These are phyloP conservation scores for Cladophialophora psammophila DNA, from an alignment of 2,329 filamentous ascomycete genomes.

Conservation along the genomic window DNA sequence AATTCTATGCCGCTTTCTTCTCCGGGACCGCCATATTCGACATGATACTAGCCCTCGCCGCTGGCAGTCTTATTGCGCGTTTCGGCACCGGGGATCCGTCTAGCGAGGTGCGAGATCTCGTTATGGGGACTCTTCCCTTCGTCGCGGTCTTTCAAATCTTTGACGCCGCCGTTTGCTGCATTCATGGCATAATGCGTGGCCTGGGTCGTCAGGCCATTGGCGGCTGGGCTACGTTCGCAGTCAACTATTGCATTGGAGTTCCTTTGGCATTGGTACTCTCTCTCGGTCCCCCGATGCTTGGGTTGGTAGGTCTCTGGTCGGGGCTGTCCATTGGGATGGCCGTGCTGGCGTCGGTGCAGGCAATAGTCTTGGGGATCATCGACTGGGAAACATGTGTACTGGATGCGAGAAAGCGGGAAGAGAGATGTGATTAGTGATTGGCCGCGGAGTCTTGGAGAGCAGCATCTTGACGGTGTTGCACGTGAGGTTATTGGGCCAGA, in stretches of 20 bases:
- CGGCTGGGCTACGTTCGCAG: conserved; percentile 76
- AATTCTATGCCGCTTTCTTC: conserved; percentile 67
- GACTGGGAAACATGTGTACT: conserved; percentile 29
- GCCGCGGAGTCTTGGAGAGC: not conserved
- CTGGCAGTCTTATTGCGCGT: conserved; percentile 71
- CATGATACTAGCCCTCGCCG: conserved; percentile 64
- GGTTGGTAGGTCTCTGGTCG: conserved; percentile 26
- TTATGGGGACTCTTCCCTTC: conserved; percentile 70
- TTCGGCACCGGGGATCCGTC: conserved; percentile 69
- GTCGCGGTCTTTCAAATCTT: conserved; percentile 81
- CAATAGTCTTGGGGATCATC: conserved; percentile 23
- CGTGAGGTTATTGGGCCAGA: too few relatives aligned
- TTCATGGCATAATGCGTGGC: conserved; percentile 77
- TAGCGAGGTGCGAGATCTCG: conserved; percentile 65
- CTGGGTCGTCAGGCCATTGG: conserved; percentile 81
- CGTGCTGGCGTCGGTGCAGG: conserved; percentile 15
- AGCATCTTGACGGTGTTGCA: not conserved
- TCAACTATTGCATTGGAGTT: conserved; percentile 73
- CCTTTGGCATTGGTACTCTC: conserved; percentile 28
- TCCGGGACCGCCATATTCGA: conserved; percentile 73
- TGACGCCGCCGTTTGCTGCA: conserved; percentile 73
- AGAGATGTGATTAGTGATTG: conserved; percentile 16
- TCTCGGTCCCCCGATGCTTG: conserved; percentile 24
- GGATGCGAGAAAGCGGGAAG: conserved; percentile 24
- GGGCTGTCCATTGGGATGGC: conserved; percentile 19